These are phyloP conservation scores for Pythium dissotocum DNA, from an alignment of 352 stramenopile genomes.

Conservation along the genomic window DNA sequence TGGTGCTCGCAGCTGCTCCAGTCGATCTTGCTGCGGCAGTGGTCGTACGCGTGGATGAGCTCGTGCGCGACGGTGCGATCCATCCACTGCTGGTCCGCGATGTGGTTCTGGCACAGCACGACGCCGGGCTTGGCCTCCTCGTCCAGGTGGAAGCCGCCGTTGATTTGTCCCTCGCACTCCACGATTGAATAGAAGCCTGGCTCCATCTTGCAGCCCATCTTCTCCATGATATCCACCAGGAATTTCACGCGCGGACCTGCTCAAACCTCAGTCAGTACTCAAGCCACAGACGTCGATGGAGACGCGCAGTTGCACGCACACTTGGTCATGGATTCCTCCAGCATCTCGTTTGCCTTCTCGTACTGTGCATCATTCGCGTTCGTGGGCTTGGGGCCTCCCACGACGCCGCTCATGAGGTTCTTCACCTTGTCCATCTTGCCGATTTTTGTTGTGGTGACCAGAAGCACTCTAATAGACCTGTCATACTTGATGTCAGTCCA, in stretches of 20 bases:
- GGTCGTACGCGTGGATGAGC: slow-evolving; percentile 93
- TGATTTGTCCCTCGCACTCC: slow-evolving; percentile 84
- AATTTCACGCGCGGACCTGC: slow-evolving; percentile 80
- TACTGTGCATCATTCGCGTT: slow-evolving; percentile 28
- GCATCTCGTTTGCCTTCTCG: slow-evolving; percentile 50
- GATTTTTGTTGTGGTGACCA: neutral
- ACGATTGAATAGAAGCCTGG: slow-evolving; percentile 77
- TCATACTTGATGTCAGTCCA: neutral
- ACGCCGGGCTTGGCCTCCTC: slow-evolving; percentile 72
- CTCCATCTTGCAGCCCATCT: slow-evolving; percentile 82
- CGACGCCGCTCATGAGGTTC: slow-evolving; percentile 47
- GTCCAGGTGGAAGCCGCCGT: slow-evolving; percentile 84
- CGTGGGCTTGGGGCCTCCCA: slow-evolving; percentile 28
- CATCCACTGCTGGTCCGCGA: slow-evolving; percentile 90
- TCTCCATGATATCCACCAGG: slow-evolving; percentile 82
- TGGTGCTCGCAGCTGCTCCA: slow-evolving; percentile 93
- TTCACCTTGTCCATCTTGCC: slow-evolving; percentile 71
- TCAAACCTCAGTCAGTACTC: neutral
- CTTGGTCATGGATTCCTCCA: slow-evolving; percentile 61
- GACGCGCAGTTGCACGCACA: slow-evolving; percentile 44
- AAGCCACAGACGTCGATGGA: neutral
- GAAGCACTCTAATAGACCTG: neutral
- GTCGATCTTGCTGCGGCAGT: slow-evolving; percentile 92
- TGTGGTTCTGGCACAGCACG: slow-evolving; percentile 91
- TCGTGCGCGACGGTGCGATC: slow-evolving; percentile 92